Evolutionary conservation across 176 grass and related monocot genomes (phyloP), one percentile per base, ranked within the genome.

Genomic region (Poa pratensis): DNA sequence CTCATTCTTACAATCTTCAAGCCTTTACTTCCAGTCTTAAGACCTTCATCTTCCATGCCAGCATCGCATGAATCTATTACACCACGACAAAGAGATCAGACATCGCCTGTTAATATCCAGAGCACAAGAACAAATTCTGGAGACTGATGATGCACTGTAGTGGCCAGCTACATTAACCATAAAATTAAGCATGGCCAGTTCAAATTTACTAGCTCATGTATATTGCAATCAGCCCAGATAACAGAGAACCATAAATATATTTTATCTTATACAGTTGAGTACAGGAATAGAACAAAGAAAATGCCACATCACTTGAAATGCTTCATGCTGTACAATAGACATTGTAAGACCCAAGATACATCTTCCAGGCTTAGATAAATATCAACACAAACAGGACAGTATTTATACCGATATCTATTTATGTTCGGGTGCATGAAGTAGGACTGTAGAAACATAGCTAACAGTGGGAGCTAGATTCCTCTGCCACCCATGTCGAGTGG

Each of bases 401-500:
- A 75, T 52, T 75, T 51, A 52, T 5, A 43, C 7, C 23, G 14
- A 18, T 19, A 52, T 27, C 72, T 18, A 9, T 49, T 51, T 17
- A 18, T 51, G 15, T 51, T 75, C 3, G 3, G 20, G 18, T 80
- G 18, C 4, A 67, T 19, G 37, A 75, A 75, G 23, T 24, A 74
- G 26, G 30, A 65, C 27, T 65, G 14, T 7, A 65, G 75, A 40
- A 12, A 78, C 19, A 49, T 9, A 67, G 18, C 62, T 80, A 80
- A 51, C 45, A 3, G 18, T 51, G 10, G 5, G 78, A 67, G 61
- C 26, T 52, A 51, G 17, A 16, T 18, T 17, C 39, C 5, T 79
- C 16, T 50, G 67, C 49, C 75, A 76, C 67, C 90, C 90, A 92
- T 34, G 87, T 76, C 6, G 90, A 89, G 68, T 83, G 60, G 22